Evolutionary conservation across 768 basidiomycete genomes (phyloP).

Genomic region (Hericium alpestre): DNA sequence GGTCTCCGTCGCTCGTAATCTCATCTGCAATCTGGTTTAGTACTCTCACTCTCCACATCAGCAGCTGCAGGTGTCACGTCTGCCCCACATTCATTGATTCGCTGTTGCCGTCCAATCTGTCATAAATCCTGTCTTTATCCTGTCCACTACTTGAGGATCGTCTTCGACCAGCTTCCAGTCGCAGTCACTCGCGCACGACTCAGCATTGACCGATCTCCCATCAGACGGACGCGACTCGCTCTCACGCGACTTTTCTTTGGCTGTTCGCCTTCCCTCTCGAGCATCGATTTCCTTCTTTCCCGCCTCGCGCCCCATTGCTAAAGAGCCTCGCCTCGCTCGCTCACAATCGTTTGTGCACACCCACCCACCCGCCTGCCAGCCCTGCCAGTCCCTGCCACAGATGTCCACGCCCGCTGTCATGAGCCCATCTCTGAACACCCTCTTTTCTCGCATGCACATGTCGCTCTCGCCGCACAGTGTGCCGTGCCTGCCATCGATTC

Average conservation of each 20-base stretch:
- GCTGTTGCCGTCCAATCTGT: too few relatives aligned
- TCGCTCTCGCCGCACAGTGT: not conserved
- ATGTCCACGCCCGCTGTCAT: not conserved
- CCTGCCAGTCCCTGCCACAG: not conserved
- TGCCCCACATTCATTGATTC: too few relatives aligned
- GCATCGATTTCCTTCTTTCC: not conserved
- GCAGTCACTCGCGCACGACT: too few relatives aligned
- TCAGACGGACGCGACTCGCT: not conserved
- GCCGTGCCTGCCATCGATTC: too few relatives aligned
- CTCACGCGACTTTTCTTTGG: not conserved
- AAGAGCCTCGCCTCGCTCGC: not conserved
- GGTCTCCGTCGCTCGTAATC: too few relatives aligned
- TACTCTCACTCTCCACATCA: too few relatives aligned
- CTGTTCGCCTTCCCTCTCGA: not conserved
- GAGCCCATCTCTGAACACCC: not conserved
- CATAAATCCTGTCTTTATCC: too few relatives aligned
- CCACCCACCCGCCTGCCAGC: not conserved
- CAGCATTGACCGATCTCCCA: not conserved
- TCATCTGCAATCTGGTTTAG: too few relatives aligned
- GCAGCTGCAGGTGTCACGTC: too few relatives aligned
- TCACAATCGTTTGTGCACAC: not conserved
- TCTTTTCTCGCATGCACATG: not conserved
- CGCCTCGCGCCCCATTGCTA: not conserved
- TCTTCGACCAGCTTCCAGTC: too few relatives aligned
- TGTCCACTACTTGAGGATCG: too few relatives aligned